Evolutionary conservation across 768 basidiomycete species (phyloP).

Genomic region (Boletus huronensis): DNA sequence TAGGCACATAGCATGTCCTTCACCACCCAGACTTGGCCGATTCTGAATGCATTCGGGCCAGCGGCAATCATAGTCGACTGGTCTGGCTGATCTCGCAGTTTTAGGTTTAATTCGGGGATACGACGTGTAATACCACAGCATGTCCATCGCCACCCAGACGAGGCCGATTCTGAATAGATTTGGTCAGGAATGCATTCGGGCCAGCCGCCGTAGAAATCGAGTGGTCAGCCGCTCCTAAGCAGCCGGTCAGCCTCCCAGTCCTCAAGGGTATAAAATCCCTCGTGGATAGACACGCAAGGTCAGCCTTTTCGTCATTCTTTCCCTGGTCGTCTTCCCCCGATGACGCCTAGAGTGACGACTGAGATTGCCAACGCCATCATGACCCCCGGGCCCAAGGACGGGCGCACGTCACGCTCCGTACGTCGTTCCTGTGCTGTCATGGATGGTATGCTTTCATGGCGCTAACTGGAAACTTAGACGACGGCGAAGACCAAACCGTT

Average conservation of each 20-base stretch:
- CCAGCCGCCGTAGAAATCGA: not conserved
- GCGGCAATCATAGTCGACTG: not conserved
- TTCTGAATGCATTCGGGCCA: not conserved
- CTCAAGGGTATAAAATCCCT: not conserved
- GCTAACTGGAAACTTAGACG: not conserved
- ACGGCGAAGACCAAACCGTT: constrained; percentile 3
- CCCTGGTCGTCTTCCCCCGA: not conserved
- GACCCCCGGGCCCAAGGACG: not conserved
- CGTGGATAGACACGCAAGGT: not conserved
- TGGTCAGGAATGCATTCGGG: not conserved
- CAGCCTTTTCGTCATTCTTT: constrained; percentile 1
- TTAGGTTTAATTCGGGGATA: not conserved
- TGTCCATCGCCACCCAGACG: not conserved
- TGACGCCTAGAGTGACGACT: not conserved
- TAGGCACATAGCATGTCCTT: not conserved
- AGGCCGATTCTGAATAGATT: not conserved
- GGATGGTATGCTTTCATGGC: no score
- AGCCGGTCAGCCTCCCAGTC: not conserved
- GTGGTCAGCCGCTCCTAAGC: not conserved
- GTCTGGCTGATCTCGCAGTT: not conserved
- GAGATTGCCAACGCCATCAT: not conserved
- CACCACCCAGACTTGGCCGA: not conserved
- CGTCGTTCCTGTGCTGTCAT: not conserved
- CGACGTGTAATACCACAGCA: no score
- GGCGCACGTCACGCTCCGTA: not conserved